Base-by-base conservation (phyloP, 257 asterid species). In the Craterostigma plantagineum region DNA sequence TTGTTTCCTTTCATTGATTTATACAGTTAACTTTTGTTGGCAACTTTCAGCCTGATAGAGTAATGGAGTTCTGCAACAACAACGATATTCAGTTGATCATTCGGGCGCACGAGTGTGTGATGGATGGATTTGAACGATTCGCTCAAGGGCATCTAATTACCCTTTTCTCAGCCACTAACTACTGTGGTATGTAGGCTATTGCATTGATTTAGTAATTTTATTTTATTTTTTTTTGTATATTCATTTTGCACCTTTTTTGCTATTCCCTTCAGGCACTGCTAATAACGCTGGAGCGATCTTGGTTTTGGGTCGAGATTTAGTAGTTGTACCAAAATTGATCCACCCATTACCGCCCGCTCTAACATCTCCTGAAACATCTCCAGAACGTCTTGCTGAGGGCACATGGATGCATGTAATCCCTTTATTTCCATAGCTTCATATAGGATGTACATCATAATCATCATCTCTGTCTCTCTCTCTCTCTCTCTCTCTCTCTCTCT, bases 61-160 rank as follows among this genome's bases (percentile, higher is more conserved):
- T 87, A 11, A 76, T 79, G 93, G 98, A 87, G 57, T 87, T 87
- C 53, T 87, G 95, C 54, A 77, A 82, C 54, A 82, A 79, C 64
- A 87, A 87, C 45, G 93, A 82, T 64, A 81, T 87, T 47, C 95
- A 87, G 60, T 67, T 87, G 59, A 82, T 87, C 42, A 92, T 87
- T 49, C 73, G 98, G 52, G 98, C 98, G 4, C 93, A 82, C n/a
- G 98, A 87, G 63, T 82, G 98, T 49, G 98, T 87, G 57, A 87
- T 87, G 98, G 98, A 87, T 79, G 98, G 98, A 45, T 87, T 87
- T 59, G 98, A 87, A 65, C 68, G 98, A 58, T 86, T 86, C 69
- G 97, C 97, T 42, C 97, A 87, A 68, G 97, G 97, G 41, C 97
- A 87, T 67, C 49, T 78, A 49, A 87, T 87, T 35, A 87, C 98